These are phyloP conservation scores for Cudoniella acicularis DNA, from an alignment of 495 filamentous ascomycete genomes.

Conservation along the genomic window DNA sequence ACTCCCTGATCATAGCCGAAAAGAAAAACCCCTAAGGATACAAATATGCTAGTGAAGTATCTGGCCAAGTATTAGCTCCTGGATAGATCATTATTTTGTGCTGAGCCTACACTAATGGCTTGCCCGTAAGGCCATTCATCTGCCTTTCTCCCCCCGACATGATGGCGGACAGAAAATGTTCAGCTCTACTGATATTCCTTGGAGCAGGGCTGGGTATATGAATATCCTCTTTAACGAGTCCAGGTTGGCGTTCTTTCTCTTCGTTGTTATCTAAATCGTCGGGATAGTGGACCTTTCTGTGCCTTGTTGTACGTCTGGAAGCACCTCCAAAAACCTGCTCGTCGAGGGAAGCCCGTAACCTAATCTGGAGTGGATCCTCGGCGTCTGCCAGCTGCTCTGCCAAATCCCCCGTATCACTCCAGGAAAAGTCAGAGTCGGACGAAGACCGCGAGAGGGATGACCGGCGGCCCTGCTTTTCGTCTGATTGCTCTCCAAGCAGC, in stretches of 20 bases:
- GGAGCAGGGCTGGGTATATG: slow-evolving; percentile 67
- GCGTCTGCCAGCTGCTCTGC: slow-evolving; percentile 81
- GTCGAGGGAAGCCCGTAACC: slow-evolving; percentile 58
- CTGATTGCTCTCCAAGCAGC: slow-evolving; percentile 24
- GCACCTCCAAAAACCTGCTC: slow-evolving; percentile 49
- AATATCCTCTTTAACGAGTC: slow-evolving; percentile 75
- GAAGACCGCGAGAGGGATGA: slow-evolving; percentile 33
- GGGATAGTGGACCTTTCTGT: slow-evolving; percentile 47
- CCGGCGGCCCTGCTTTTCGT: slow-evolving; percentile 31
- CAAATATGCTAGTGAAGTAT: slow-evolving; percentile 97
- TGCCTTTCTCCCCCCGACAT: slow-evolving; percentile 76
- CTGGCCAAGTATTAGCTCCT: slow-evolving; percentile 47
- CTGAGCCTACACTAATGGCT: slow-evolving; percentile 77
- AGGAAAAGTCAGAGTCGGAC: slow-evolving; percentile 69
- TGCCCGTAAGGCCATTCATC: slow-evolving; percentile 90
- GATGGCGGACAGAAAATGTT: slow-evolving; percentile 70
- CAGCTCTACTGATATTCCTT: slow-evolving; percentile 55
- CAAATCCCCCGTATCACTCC: slow-evolving; percentile 92
- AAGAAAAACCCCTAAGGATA: slow-evolving; percentile 94
- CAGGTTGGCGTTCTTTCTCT: slow-evolving; percentile 32
- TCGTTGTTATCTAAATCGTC: slow-evolving; percentile 19
- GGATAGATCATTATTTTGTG: not conserved
- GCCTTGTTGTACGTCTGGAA: slow-evolving; percentile 36
- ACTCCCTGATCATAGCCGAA: slow-evolving; percentile 99
- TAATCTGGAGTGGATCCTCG: slow-evolving; percentile 72